Conservation (phyloP, 2,329 filamentous ascomycete species). For the Orbilia quercus region DNA sequence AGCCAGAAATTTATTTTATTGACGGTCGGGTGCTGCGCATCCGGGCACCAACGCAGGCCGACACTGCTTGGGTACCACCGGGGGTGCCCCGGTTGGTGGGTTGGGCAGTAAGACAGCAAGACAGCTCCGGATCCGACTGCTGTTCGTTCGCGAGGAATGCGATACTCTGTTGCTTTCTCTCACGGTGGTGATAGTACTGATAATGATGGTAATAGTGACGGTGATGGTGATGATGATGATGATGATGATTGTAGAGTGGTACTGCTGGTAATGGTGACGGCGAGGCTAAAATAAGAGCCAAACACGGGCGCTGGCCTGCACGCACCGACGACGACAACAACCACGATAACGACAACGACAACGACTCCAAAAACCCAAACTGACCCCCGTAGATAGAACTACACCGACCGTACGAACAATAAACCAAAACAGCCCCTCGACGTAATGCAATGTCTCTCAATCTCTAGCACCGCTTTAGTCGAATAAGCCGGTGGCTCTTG, state of each 20-base stretch:
- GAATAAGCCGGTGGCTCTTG: neutral
- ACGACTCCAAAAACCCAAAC: no score
- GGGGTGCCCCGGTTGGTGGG: neutral
- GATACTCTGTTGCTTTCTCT: neutral
- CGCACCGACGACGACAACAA: no score
- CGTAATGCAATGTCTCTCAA: no score
- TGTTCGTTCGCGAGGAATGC: constrained; percentile 24
- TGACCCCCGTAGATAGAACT: no score
- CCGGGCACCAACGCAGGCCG: neutral
- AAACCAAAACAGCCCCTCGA: no score
- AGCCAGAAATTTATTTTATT: constrained; percentile 49
- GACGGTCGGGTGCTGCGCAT: constrained; percentile 4
- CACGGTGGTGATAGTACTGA: neutral
- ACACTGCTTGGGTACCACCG: no score
- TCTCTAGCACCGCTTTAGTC: neutral
- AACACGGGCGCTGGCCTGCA: no score
- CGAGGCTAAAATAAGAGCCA: no score
- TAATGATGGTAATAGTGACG: neutral
- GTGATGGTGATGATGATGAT: neutral
- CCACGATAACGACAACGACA: no score
- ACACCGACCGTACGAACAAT: no score
- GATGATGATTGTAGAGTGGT: neutral
- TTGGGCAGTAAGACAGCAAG: neutral
- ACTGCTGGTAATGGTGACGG: neutral
- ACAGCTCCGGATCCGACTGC: constrained; percentile 44